Conservation (phyloP, 768 basidiomycete species). For the Nidularia pulvinata region DNA sequence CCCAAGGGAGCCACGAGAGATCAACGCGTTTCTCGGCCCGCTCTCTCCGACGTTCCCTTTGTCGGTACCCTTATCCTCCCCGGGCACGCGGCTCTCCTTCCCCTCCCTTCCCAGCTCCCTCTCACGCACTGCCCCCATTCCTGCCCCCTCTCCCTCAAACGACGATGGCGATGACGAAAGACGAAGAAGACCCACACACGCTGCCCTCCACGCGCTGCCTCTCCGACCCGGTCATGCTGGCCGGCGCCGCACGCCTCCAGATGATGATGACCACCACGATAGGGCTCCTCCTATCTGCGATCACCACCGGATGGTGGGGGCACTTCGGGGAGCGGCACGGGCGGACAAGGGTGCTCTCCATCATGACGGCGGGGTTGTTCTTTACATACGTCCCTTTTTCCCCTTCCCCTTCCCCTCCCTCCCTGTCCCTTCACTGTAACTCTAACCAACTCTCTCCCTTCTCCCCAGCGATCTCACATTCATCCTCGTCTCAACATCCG, state of each 20-base stretch:
- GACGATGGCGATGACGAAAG: constrained; percentile 12
- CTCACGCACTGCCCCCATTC: constrained; percentile 5
- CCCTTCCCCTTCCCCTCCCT: constrained; percentile 1
- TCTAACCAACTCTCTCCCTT: too few species aligned
- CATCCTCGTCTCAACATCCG: constrained; percentile 75
- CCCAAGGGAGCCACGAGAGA: background rate
- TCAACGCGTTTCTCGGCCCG: constrained; percentile 5
- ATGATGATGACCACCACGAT: constrained; percentile 75
- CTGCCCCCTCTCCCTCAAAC: constrained; percentile 4
- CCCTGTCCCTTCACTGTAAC: too few species aligned
- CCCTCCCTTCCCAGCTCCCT: constrained; percentile 7
- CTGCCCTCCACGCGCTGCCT: constrained; percentile 34
- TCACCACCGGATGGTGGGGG: constrained; percentile 93
- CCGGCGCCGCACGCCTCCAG: constrained; percentile 71
- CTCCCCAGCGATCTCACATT: constrained; percentile 80
- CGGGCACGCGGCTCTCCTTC: background rate
- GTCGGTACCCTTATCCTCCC: too few species aligned
- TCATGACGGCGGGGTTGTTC: constrained; percentile 61
- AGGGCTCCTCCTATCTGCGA: constrained; percentile 78
- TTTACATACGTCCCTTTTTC: constrained; percentile 26
- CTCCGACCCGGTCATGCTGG: constrained; percentile 60
- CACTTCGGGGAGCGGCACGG: constrained; percentile 80
- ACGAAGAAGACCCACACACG: constrained; percentile 27
- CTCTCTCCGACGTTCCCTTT: constrained; percentile 14
- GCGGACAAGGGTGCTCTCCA: constrained; percentile 74